Evolutionary conservation across 495 filamentous ascomycete genomes (phyloP).

Genomic region (Jackrogersella multiformis): DNA sequence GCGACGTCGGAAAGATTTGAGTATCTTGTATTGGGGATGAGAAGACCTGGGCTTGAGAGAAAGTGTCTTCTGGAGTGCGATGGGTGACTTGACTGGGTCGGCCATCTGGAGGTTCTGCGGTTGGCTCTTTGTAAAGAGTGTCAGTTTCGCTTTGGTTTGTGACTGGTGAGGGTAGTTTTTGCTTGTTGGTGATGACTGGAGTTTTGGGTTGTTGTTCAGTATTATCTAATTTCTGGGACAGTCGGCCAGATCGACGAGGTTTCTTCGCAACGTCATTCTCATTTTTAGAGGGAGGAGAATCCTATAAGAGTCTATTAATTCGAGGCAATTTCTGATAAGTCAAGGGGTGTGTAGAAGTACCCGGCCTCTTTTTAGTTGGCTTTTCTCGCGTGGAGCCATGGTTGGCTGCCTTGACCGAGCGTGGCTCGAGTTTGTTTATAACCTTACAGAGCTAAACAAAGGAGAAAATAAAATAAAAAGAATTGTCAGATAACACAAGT

Average conservation of each 20-base stretch:
- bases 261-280: slow-evolving; percentile 68
- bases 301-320: slow-evolving; percentile 47
- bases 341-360: slow-evolving; percentile 45
- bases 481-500: not conserved
- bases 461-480: not conserved
- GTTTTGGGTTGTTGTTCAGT: slow-evolving; percentile 60
- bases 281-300: slow-evolving; percentile 54
- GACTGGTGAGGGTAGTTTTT: slow-evolving; percentile 83
- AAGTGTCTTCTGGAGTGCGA: slow-evolving; percentile 55
- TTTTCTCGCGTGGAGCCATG: slow-evolving; percentile 67
- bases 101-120: slow-evolving; percentile 74
- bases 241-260: slow-evolving; percentile 69
- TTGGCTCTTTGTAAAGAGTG: slow-evolving; percentile 72
- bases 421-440: not conserved
- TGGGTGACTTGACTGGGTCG: slow-evolving; percentile 65
- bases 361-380: slow-evolving; percentile 64
- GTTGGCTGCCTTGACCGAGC: slow-evolving; percentile 29
- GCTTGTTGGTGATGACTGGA: slow-evolving; percentile 67
- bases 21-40: slow-evolving; percentile 67
- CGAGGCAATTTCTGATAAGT: slow-evolving; percentile 42
- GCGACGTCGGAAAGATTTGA: slow-evolving; percentile 78
- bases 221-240: slow-evolving; percentile 59
- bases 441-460: not conserved
- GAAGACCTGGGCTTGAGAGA: slow-evolving; percentile 58
- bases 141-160: slow-evolving; percentile 73